Conservation (phyloP, 164 flowering plant species). For the Stephania yunnanensis region DNA sequence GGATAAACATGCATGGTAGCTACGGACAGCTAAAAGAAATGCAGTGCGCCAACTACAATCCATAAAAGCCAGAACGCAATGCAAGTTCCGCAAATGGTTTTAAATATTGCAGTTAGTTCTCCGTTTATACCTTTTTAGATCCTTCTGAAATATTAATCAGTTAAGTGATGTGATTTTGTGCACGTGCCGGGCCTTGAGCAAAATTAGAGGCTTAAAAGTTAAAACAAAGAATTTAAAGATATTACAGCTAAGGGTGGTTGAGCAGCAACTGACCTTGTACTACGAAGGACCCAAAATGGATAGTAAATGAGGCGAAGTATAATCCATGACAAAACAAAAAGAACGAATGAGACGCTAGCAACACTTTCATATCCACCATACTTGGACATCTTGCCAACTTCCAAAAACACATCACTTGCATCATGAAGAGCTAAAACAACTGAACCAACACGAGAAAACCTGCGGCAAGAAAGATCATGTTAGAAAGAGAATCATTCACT, state of each 20-base stretch:
- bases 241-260: neutral
- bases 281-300: conserved; percentile 89
- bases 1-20: neutral
- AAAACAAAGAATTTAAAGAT: neutral
- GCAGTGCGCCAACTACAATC: neutral
- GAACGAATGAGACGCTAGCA: conserved; percentile 64
- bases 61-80: neutral
- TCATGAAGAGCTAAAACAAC: conserved; percentile 95
- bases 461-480: conserved; percentile 26
- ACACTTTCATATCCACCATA: conserved; percentile 61
- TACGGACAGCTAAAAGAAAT: neutral
- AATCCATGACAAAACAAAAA: conserved; percentile 78
- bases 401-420: conserved; percentile 89
- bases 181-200: no score
- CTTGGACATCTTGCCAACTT: conserved; percentile 88
- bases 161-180: no score
- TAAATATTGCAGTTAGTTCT: neutral
- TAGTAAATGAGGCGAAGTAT: conserved; percentile 73
- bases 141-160: neutral
- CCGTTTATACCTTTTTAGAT: neutral
- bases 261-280: conserved; percentile 59
- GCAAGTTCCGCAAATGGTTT: neutral
- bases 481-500: neutral
- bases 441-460: conserved; percentile 91
- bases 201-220: neutral